Conservation (phyloP, 768 basidiomycete species). For the Macrocybe gigantea region DNA sequence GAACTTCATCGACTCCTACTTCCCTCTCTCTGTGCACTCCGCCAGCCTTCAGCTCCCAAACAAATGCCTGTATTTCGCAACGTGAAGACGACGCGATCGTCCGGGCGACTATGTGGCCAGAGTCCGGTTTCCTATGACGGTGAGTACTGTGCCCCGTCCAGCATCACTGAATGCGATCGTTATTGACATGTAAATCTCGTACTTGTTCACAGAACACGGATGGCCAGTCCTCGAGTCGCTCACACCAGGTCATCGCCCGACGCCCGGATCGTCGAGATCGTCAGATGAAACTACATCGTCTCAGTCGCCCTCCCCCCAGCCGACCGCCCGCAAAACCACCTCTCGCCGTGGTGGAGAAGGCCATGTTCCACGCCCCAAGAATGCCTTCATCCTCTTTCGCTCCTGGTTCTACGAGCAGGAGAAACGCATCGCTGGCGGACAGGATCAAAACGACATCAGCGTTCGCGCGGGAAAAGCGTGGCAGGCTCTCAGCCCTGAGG, state of each 20-base stretch:
- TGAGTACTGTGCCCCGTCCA: constrained; percentile 9
- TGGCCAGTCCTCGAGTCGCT: constrained; percentile 11
- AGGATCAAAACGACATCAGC: constrained; percentile 28
- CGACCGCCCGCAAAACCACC: constrained; percentile 9
- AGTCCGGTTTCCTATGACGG: constrained; percentile 17
- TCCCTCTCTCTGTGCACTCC: neutral
- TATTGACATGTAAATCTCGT: neutral
- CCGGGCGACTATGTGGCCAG: constrained; percentile 15
- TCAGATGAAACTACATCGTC: constrained; percentile 7
- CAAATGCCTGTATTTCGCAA: constrained; percentile 25
- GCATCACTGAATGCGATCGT: neutral
- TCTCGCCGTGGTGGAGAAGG: constrained; percentile 6
- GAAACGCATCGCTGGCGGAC: constrained; percentile 6
- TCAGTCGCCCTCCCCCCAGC: constrained; percentile 6
- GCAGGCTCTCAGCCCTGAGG: constrained; percentile 15
- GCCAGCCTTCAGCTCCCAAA: neutral
- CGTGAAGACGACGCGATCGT: constrained; percentile 14
- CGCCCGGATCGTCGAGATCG: neutral
- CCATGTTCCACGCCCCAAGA: constrained; percentile 28
- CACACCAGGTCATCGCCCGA: neutral
- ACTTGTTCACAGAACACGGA: constrained; percentile 12
- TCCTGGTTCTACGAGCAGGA: constrained; percentile 17
- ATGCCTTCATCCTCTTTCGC: constrained; percentile 33
- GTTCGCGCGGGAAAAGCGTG: constrained; percentile 24
- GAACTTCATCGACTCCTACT: neutral